These are phyloP conservation scores for Carex myosuroides DNA, from an alignment of 176 grass and related monocot genomes.

Conservation along the genomic window DNA sequence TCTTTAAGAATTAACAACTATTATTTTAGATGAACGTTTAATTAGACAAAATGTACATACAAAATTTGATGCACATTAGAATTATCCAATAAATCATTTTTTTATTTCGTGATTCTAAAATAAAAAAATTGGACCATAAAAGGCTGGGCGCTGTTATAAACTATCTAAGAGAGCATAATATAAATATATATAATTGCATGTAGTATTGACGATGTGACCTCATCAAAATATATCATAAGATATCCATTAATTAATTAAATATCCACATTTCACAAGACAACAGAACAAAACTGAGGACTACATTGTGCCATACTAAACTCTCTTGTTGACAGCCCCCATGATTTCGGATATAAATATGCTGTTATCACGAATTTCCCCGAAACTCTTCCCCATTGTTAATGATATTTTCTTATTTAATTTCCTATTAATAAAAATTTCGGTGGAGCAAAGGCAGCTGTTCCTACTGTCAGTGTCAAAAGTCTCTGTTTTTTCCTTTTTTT, in stretches of 20 bases:
- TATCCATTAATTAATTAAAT: neutral
- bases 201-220: neutral
- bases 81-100: no score
- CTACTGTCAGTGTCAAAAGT: constrained; percentile 28
- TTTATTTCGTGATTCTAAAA: neutral
- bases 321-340: no score
- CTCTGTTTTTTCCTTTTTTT: neutral
- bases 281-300: neutral
- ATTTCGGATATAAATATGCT: no score
- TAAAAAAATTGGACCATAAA: neutral
- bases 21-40: no score
- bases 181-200: neutral
- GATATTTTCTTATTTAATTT: no score
- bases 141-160: neutral
- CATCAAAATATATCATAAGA: neutral
- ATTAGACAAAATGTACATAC: no score
- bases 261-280: neutral
- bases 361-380: no score
- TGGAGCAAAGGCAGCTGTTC: constrained; percentile 53
- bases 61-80: no score
- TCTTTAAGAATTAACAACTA: no score
- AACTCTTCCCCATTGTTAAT: no score
- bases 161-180: neutral
- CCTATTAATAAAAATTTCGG: no score
- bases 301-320: neutral